Evolutionary conservation across 148 eudicot genomes (phyloP).

Genomic region (Rhododendron henanense): DNA sequence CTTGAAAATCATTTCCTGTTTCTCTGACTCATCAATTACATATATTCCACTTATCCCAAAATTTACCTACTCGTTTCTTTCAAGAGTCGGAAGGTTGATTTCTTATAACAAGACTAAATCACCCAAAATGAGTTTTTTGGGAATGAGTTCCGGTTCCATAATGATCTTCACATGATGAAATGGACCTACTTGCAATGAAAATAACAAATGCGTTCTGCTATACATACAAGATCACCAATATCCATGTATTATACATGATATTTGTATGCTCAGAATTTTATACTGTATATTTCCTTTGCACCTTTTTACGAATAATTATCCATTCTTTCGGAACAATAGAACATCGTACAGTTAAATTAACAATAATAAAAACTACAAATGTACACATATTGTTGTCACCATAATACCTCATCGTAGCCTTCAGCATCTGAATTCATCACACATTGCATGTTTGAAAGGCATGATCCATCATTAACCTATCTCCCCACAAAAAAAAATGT

Average conservation of each 20-base stretch:
- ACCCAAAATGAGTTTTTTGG: neutral
- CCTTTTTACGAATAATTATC: neutral
- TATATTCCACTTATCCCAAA: neutral
- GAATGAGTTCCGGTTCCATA: neutral
- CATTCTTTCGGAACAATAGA: neutral
- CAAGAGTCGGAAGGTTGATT: neutral
- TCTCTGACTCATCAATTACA: neutral
- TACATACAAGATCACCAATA: neutral
- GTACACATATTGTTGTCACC: neutral
- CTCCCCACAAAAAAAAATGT: constrained; percentile 6
- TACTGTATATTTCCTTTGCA: neutral
- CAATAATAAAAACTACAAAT: neutral
- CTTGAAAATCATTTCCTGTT: neutral
- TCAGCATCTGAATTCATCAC: constrained; percentile 86
- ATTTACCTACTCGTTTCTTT: neutral
- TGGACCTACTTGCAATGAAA: neutral
- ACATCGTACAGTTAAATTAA: neutral
- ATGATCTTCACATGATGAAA: neutral
- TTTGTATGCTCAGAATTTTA: neutral
- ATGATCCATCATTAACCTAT: constrained; percentile 94
- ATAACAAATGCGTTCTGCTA: neutral
- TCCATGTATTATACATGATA: neutral
- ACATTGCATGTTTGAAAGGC: constrained; percentile 97
- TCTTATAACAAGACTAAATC: neutral
- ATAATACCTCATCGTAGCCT: constrained; percentile 91